Percentiles rank a stretch among this genome's conserved stretches.
Conservation (phyloP, 2,329 filamentous ascomycete genomes). For the Cercospora zeina region DNA sequence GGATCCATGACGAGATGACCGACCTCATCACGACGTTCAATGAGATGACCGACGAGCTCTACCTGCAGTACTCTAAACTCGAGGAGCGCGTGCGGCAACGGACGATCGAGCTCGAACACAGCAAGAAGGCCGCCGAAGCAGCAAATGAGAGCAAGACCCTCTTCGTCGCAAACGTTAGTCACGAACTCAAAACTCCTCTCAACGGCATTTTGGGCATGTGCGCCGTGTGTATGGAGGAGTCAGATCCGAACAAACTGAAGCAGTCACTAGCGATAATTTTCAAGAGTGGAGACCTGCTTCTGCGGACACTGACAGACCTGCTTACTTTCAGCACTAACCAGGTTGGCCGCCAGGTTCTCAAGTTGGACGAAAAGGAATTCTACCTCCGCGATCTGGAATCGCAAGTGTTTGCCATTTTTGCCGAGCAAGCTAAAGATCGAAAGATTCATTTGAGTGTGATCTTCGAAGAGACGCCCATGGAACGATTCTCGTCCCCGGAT, state of each 20-base stretch:
- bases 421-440: slow-evolving; percentile 81
- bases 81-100: slow-evolving; percentile 82
- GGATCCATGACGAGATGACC: slow-evolving; percentile 78
- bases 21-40: slow-evolving; percentile 85
- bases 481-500: slow-evolving; percentile 14
- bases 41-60: slow-evolving; percentile 86
- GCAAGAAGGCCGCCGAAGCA: slow-evolving; percentile 89
- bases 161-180: slow-evolving; percentile 40
- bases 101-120: slow-evolving; percentile 81
- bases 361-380: slow-evolving; percentile 82
- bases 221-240: slow-evolving; percentile 87
- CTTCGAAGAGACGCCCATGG: slow-evolving; percentile 55
- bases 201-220: slow-evolving; percentile 96
- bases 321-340: slow-evolving; percentile 94
- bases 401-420: slow-evolving; percentile 82
- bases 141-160: slow-evolving; percentile 82
- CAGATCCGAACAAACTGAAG: slow-evolving; percentile 73
- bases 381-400: slow-evolving; percentile 76
- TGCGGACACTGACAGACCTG: slow-evolving; percentile 85
- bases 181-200: slow-evolving; percentile 87
- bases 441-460: slow-evolving; percentile 71
- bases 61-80: slow-evolving; percentile 79
- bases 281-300: slow-evolving; percentile 78
- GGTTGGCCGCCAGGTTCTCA: slow-evolving; percentile 74
- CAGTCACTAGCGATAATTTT: slow-evolving; percentile 85